phyloP scores from a whole-genome alignment of 1,284 basidiomycete species.

The Leccinum subspadiceum region DNA sequence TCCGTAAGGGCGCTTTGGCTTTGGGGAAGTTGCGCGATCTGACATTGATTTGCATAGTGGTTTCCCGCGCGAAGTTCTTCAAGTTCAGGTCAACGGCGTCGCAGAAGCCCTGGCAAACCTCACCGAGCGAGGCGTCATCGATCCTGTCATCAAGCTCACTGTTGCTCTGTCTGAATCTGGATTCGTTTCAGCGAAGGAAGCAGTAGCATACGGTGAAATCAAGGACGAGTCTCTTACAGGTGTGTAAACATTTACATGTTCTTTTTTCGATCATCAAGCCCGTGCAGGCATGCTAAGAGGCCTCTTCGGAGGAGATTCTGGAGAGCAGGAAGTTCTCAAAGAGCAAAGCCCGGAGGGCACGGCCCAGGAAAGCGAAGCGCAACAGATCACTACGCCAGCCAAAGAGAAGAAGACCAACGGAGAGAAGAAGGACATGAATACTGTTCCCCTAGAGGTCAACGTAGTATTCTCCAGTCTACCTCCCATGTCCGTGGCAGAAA shows the following conservation, averaged over 20 bases:
- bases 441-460: conserved; percentile 63
- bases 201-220: conserved; percentile 71
- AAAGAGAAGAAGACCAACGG: conserved; percentile 40
- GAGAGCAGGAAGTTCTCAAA: conserved; percentile 27
- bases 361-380: conserved; percentile 25
- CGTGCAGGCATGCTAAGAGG: conserved; percentile 76
- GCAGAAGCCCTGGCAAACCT: conserved; percentile 71
- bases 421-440: conserved; percentile 41
- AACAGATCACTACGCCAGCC: conserved; percentile 20
- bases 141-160: conserved; percentile 79
- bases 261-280: conserved; percentile 13
- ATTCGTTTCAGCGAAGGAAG: conserved; percentile 75
- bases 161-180: conserved; percentile 82
- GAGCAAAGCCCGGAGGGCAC: conserved; percentile 19
- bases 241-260: conserved; percentile 30
- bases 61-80: conserved; percentile 66
- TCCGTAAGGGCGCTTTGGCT: conserved; percentile 44
- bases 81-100: conserved; percentile 68
- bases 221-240: conserved; percentile 77
- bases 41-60: conserved; percentile 40
- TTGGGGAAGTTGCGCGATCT: background rate
- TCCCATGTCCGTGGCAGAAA: conserved; percentile 73
- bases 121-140: conserved; percentile 67
- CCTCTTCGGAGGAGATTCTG: conserved; percentile 66
- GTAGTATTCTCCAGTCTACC: conserved; percentile 62